Evolutionary conservation across 768 basidiomycete species (phyloP), one percentile per base, ranked within the genome.

Genomic region (Pleurotus giganteus): DNA sequence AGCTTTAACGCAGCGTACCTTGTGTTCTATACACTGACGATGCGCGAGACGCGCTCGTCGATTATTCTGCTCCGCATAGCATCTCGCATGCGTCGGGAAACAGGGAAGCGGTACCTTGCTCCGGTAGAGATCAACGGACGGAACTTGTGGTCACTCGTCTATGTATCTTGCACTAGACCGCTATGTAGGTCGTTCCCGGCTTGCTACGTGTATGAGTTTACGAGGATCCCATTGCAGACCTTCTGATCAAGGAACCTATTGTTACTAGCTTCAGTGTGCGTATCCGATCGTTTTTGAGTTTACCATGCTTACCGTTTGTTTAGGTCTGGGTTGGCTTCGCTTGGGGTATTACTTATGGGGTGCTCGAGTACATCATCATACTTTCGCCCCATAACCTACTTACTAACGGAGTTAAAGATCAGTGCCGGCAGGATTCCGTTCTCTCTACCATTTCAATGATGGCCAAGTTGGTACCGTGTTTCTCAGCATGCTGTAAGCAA

Each of bases 301-400:
- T 26, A 34, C 31, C 29, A 55, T 9, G 29, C 77, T 26, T 29
- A 26, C 28, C 24, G 5, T 13, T 29, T 12, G 5, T 27, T 17
- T 64, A 89, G 86, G 62, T 86, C 19, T 87, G 85, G 86, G 69
- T 84, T 32, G 83, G 84, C 49, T 83, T 91, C 56, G 77, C 80
- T 0, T 93, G 90, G 89, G 90, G 89, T 0, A 80, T 90, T 4
- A 66, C 85, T 19, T 93, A 81, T 61, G 84, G 82, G 52, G 70
- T 91, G 63, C 74, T 89, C 27, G 81, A 82, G 83, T 85, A 61
- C 28, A 71, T 62, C 6, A 27, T 44, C 21, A 13, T 41, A 60
- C 53, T 29, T 32, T 29, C 17, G 47, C 43, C 7, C 36, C 9
- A 23, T 19, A 8, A 19, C 3, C 23, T 4, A 4, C 27, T 28